A percentile compares a stretch with the other conserved stretches of the same genome.
phyloP scores from a whole-genome alignment of 495 filamentous ascomycete genomes.

The Tricharina praecox region DNA sequence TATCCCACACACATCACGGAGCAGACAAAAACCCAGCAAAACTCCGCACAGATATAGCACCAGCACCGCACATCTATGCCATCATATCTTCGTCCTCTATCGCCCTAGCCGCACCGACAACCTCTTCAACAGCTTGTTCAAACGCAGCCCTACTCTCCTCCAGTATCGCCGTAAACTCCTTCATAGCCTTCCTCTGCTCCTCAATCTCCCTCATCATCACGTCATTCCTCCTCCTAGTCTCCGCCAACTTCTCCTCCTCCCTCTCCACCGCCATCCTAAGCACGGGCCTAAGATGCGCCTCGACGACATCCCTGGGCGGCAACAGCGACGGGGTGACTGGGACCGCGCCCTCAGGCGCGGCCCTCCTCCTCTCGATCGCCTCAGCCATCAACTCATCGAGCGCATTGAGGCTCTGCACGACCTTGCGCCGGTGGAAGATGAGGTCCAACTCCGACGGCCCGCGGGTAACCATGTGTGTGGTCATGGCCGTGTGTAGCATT shows the following conservation, averaged over 20 bases:
- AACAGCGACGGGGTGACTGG: constrained; percentile 20
- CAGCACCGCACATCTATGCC: too few species aligned
- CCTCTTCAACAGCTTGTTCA: constrained; percentile 16
- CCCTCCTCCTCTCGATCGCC: constrained; percentile 30
- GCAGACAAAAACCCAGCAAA: too few species aligned
- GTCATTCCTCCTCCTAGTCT: constrained; percentile 12
- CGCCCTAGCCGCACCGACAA: background rate
- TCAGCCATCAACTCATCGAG: constrained; percentile 60
- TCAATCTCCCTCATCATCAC: constrained; percentile 17
- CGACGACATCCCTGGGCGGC: constrained; percentile 13
- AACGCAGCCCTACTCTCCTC: constrained; percentile 12
- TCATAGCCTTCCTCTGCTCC: constrained; percentile 17
- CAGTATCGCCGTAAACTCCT: constrained; percentile 11
- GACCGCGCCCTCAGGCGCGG: constrained; percentile 9
- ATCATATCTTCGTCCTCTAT: too few species aligned
- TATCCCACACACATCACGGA: too few species aligned
- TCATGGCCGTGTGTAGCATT: background rate
- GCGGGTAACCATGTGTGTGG: background rate
- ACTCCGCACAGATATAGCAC: too few species aligned
- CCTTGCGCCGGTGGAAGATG: constrained; percentile 52
- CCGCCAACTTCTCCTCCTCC: constrained; percentile 8
- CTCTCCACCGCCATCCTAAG: constrained; percentile 12
- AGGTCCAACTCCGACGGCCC: constrained; percentile 47
- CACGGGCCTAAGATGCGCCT: constrained; percentile 18
- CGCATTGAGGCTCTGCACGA: constrained; percentile 61